Base-by-base conservation (phyloP, 1,284 basidiomycete species). In the Marasmius tenuissimus region DNA sequence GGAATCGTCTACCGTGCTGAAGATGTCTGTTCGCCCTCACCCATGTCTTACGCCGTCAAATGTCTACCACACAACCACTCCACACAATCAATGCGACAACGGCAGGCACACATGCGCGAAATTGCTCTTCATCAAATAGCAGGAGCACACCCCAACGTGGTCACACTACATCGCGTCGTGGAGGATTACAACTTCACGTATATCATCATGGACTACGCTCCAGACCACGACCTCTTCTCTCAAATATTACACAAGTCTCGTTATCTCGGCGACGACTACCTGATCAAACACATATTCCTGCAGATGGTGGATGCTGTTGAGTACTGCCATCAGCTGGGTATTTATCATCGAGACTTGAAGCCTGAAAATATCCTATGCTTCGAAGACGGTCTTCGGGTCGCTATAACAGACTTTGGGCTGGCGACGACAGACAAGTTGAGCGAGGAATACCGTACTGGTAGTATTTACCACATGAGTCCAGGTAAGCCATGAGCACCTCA, bases 281-380 rank as follows among this genome's bases (percentile, higher is more conserved):
- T 95, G 64, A 96, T 97, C 78, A 92, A 89, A 70, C 84, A 88
- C 65, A 90, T 96, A 63, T 97, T 97, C 78, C 81, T 95, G 58
- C 95, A 97, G 76, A 88, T 98, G 73, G 85, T 98, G 70, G 95
- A 97, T 69, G 93, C 96, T 53, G 93, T 98, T 71, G 91, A 96
- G 67, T 93, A 93, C 76, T 89, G 88, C 76, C 93, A 97, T 75
- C 84, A 82, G 50, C 81, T 94, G 62, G 93, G 94, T 75, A 94
- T 98, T 73, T 97, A 93, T 81, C 97, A 98, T 76, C 93, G 97
- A 60, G 97, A 98, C 75, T 82, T 99, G 70, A 99, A 98, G 81
- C 97, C 97, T 33, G 97, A 98, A 79, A 99, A 99, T 77, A 91
- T 99, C 67, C 82, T 99, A 64, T 97, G 95, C 77, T 92, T 81